Base-by-base conservation (phyloP, 192 early-diverging fungal species). In the Haplosporangium gracile region DNA sequence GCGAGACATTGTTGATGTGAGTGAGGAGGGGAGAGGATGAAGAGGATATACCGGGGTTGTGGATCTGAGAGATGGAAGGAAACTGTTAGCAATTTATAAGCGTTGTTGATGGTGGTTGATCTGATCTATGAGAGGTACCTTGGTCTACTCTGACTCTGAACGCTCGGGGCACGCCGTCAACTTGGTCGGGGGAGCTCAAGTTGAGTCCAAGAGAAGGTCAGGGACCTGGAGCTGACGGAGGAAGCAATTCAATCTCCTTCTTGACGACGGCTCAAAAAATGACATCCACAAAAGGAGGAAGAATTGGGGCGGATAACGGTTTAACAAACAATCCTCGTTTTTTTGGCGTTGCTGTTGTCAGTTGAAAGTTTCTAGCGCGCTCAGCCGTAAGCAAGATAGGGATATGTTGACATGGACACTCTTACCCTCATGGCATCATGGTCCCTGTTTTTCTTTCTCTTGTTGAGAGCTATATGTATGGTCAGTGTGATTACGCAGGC, bases 1-100 rank as follows among this genome's bases (percentile, higher is more conserved):
- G 63, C 63, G 87, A 70, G 87, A 18, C 77, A 79, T 88, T 43
- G 22, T 68, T 39, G 77, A 70, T 36, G 57, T 26, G 47, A 42
- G 26, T 15, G 53, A 18, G 24, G 32, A 45, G 20, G n/a, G 24
- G 34, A 69, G 68, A 70, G 42, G 13, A 26, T 29, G 32, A 40
- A 24, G 43, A 63, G 8, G 40, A 7, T 42, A 42, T 24, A 63
- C 16, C 45, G 18, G 53, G 47, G 8, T 57, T 57, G 53, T 60
- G 74, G 74, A 32, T 32, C 10, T 65, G 26, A 65, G 9, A 11
- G 16, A 32, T 32, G n/a, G 29, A 32, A 11, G 60, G 60, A 32
- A 15, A 65, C 32, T 26, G 60, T 10, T 11, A 2, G 15, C 60
- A 65, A 32, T 65, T 65, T 65, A 65, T 65, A 65, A 65, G 29